Percentiles rank a stretch among this genome's conserved stretches.
phyloP scores from a whole-genome alignment of 257 asterid genomes.

The Ocimum tenuiflorum region DNA sequence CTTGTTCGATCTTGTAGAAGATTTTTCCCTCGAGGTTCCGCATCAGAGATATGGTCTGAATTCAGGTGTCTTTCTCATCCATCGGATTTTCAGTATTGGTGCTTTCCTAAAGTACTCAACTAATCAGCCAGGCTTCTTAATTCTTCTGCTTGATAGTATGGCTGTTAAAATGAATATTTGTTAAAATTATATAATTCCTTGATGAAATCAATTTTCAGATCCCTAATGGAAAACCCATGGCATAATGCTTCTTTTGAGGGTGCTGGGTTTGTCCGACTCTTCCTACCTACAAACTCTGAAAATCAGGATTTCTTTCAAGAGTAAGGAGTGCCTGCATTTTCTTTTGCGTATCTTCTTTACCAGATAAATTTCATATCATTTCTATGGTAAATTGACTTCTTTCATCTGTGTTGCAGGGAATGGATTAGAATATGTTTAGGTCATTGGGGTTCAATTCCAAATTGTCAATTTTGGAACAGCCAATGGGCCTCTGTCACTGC shows the following conservation, averaged over 20 bases:
- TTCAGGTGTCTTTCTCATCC: constrained; percentile 54
- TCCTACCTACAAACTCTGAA: constrained; percentile 85
- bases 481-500: constrained; percentile 97
- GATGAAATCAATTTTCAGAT: constrained; percentile 46
- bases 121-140: not conserved
- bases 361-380: constrained; percentile 16
- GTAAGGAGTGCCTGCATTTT: constrained; percentile 40
- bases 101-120: constrained; percentile 8
- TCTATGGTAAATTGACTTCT: constrained; percentile 17
- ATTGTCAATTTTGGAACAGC: constrained; percentile 92
- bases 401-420: constrained; percentile 46
- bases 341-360: constrained; percentile 11
- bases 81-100: not conserved
- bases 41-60: constrained; percentile 90
- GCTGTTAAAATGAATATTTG: constrained; percentile 8
- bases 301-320: constrained; percentile 72
- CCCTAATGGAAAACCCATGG: constrained; percentile 93
- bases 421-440: constrained; percentile 57
- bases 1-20: constrained; percentile 88
- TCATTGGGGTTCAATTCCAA: constrained; percentile 84
- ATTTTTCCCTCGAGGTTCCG: constrained; percentile 84
- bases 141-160: not conserved
- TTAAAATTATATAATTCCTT: constrained; percentile 12
- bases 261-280: constrained; percentile 82
- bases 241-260: constrained; percentile 94